Evolutionary conservation across 495 filamentous ascomycete species (phyloP).

Genomic region (Tuber indicum): DNA sequence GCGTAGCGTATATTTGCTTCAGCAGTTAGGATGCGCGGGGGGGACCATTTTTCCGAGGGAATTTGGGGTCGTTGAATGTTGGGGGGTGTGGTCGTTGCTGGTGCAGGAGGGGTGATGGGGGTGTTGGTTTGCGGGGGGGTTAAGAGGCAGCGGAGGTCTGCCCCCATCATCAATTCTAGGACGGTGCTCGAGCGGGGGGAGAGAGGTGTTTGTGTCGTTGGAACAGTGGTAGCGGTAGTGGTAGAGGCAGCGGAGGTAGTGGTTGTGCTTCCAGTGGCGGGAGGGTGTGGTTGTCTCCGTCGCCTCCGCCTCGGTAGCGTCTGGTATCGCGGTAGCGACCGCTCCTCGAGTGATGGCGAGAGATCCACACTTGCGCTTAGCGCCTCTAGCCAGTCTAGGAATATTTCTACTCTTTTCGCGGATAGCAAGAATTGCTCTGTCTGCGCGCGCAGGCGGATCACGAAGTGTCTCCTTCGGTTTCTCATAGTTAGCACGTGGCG

Average conservation of each 20-base stretch:
- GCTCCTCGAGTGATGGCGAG: conserved; percentile 51
- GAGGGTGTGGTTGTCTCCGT: conserved; percentile 35
- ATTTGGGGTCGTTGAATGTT: conserved; percentile 14
- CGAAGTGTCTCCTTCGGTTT: conserved; percentile 49
- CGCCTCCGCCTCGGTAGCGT: conserved; percentile 49
- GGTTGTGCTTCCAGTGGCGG: background rate
- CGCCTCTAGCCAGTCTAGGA: conserved; percentile 53
- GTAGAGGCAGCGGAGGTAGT: background rate
- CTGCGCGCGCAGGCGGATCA: conserved; percentile 58
- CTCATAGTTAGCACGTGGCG: background rate
- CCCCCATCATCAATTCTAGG: conserved; percentile 15
- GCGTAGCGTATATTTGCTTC: conserved; percentile 53
- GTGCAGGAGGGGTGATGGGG: conserved; percentile 28
- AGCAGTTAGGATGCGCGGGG: conserved; percentile 46
- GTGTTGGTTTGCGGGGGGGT: conserved; percentile 15
- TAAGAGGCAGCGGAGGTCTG: conserved; percentile 13
- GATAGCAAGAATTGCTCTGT: conserved; percentile 60
- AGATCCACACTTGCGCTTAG: conserved; percentile 53
- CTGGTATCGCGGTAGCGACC: conserved; percentile 51
- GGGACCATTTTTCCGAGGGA: conserved; percentile 49
- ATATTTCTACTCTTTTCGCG: conserved; percentile 50
- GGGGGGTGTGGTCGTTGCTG: conserved; percentile 28
- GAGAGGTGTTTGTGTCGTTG: background rate
- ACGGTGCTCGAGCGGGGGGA: conserved; percentile 12
- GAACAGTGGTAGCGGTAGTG: background rate